Percentiles rank a stretch among this genome's conserved stretches.
phyloP scores from a whole-genome alignment of 176 grass and related monocot species.

The Canna indica region DNA sequence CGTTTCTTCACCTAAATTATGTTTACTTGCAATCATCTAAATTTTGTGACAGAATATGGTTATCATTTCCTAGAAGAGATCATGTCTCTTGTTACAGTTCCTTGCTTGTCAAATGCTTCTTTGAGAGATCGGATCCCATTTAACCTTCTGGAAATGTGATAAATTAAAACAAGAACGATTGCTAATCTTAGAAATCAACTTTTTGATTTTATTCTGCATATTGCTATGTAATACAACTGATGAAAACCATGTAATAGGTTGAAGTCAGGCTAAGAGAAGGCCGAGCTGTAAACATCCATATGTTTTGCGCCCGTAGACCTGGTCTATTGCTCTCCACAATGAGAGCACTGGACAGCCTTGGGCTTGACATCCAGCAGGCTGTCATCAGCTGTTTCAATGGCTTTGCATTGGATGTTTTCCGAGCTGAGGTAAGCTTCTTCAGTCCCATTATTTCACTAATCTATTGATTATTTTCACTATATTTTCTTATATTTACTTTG shows the following conservation, averaged over 20 bases:
- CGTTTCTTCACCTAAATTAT: no score
- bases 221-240: not conserved
- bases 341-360: conserved; percentile 73
- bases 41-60: no score
- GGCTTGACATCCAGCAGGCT: conserved; percentile 91
- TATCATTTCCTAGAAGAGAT: no score
- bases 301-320: conserved; percentile 78
- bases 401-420: conserved; percentile 81
- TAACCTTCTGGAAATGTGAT: not conserved
- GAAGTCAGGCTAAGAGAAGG: conserved; percentile 92
- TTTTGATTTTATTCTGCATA: not conserved
- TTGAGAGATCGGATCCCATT: no score
- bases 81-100: no score
- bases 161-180: not conserved
- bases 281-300: conserved; percentile 77
- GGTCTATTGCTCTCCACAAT: conserved; percentile 76
- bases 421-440: conserved; percentile 57
- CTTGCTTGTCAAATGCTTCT: not conserved
- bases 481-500: not conserved
- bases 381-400: conserved; percentile 97
- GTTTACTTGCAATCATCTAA: no score
- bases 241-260: conserved; percentile 28
- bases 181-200: not conserved
- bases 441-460: not conserved
- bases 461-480: no score